A percentile compares a stretch with the other conserved stretches of the same genome.
These are phyloP conservation scores for Pezicula neosporulosa DNA, from an alignment of 2,329 filamentous ascomycete species.

Conservation along the genomic window DNA sequence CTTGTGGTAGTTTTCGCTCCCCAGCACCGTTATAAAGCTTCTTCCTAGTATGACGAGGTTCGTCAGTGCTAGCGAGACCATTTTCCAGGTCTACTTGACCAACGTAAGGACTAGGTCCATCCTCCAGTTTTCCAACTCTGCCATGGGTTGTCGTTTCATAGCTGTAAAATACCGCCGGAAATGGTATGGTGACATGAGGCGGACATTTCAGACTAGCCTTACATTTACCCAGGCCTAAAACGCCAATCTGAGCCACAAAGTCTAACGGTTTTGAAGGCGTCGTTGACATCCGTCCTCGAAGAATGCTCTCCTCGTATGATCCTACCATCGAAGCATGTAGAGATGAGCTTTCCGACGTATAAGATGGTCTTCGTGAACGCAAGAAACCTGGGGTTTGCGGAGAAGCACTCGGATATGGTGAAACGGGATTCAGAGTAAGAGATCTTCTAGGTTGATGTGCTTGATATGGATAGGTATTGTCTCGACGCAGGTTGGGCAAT, in stretches of 20 bases:
- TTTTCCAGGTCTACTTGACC: slow-evolving; percentile 90
- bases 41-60: slow-evolving; percentile 37
- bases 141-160: slow-evolving; percentile 68
- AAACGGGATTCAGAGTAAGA: slow-evolving; percentile 55
- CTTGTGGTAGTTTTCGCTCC: slow-evolving; percentile 12
- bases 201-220: slow-evolving; percentile 83
- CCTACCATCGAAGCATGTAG: slow-evolving; percentile 94
- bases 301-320: slow-evolving; percentile 95
- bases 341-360: slow-evolving; percentile 70
- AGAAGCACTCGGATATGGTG: slow-evolving; percentile 34
- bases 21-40: slow-evolving; percentile 24
- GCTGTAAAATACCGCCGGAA: slow-evolving; percentile 94
- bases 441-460: slow-evolving; percentile 77
- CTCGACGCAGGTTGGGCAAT: slow-evolving; percentile 48
- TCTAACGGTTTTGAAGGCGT: slow-evolving; percentile 88
- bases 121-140: slow-evolving; percentile 59
- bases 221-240: slow-evolving; percentile 84
- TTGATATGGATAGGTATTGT: slow-evolving; percentile 67
- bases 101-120: slow-evolving; percentile 94
- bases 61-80: slow-evolving; percentile 54
- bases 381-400: slow-evolving; percentile 49
- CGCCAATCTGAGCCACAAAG: slow-evolving; percentile 93
- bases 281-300: slow-evolving; percentile 94
- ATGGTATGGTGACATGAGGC: slow-evolving; percentile 83
- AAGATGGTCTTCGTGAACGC: slow-evolving; percentile 63